Evolutionary conservation across 805 yeast genomes (phyloP), one percentile per base, ranked within the genome.

Genomic region (Hanseniaspora osmophila): DNA sequence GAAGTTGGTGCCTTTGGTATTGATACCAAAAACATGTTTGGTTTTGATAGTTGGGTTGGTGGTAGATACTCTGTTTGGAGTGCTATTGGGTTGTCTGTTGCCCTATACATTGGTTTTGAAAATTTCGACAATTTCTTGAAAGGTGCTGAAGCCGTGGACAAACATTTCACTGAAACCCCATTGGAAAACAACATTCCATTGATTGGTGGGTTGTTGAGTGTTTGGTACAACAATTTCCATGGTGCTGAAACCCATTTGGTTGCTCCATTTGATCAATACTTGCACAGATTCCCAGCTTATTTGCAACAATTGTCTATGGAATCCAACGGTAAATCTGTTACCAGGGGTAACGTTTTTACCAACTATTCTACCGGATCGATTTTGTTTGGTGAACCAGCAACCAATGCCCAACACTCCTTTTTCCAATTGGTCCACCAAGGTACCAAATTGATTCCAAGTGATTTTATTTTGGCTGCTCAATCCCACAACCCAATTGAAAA

Each of bases 1-100:
- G 96, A 84, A 67, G 99, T 92, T 52, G 74, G 80, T 59, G 84
- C 85, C 70, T 92, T 92, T 59, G 99, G 99, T 61, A 92, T 92
- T 56, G 97, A 92, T 71, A 78, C 96, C 63, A 82, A 78, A 65
- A 92, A 92, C 75, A 92, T 92, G 99, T 92, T 92, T 68, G 97
- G 94, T 52, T 92, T 92, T 60, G 96, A 88, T 66, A 81, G 71
- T 70, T 92, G 98, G 98, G 99, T 92, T 53, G 99, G 99, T 62
- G 99, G 99, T 63, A 83, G 99, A 69, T 92, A 92, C 80, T 92
- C 98, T n/a, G 98, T 92, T 51, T 92, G 99, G 99, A 84, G 95
- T 39, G 94, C 98, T 52, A 92, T 92, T 65, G 99, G 99, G 51
- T 77, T 92, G 57, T 84, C 96, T 29, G 90, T 92, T 52, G 94